Evolutionary conservation across 2,329 filamentous ascomycete genomes (phyloP).

Genomic region (Xylaria sp.): DNA sequence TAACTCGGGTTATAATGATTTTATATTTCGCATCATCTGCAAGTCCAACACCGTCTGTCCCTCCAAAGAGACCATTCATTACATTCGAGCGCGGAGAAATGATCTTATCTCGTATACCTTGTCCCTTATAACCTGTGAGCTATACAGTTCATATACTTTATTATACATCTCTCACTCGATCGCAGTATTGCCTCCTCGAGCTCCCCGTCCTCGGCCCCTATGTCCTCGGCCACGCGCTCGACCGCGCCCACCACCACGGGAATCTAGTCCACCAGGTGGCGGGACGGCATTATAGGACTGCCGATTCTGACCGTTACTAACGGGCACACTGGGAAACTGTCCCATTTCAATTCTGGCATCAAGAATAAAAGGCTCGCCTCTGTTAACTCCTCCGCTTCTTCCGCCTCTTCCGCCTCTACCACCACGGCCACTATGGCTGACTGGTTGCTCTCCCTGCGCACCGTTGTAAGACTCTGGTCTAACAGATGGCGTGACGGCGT

Average conservation of each 20-base stretch:
- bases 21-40: constrained; percentile 41
- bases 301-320: constrained; percentile 28
- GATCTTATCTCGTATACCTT: not conserved
- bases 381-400: not conserved
- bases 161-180: constrained; percentile 20
- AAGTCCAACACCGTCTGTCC: not conserved
- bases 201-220: constrained; percentile 40
- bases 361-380: not conserved
- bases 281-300: constrained; percentile 65
- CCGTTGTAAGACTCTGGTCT: not conserved
- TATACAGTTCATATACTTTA: not conserved
- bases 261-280: constrained; percentile 67
- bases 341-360: not conserved
- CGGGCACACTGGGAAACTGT: not conserved
- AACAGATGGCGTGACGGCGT: constrained; percentile 25
- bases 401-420: constrained; percentile 34
- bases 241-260: constrained; percentile 48
- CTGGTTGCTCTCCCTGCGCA: constrained; percentile 19
- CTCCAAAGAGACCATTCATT: not conserved
- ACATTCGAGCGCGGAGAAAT: not conserved
- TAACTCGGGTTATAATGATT: constrained; percentile 41
- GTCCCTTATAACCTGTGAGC: not conserved
- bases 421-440: constrained; percentile 38
- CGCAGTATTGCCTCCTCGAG: constrained; percentile 31
- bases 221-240: constrained; percentile 41